These are phyloP conservation scores for Rosa multiflora DNA, from an alignment of 306 rosid genomes.

Conservation along the genomic window DNA sequence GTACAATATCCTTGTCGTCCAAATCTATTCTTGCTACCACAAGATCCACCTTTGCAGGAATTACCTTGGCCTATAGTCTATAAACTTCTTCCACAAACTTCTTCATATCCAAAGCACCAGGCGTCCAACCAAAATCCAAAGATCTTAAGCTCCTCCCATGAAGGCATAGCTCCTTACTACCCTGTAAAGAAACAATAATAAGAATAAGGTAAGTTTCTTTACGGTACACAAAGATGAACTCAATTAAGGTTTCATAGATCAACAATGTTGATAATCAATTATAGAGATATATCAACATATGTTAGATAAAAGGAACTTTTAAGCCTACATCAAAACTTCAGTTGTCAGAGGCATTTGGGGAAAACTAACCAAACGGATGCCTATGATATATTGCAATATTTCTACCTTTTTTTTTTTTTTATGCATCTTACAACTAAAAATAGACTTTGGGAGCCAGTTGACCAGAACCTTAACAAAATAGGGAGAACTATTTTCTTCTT, in stretches of 20 bases:
- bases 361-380: neutral
- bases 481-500: neutral
- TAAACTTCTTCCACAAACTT: too few species aligned
- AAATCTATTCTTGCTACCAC: too few species aligned
- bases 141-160: too few species aligned
- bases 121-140: too few species aligned
- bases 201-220: neutral
- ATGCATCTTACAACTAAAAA: neutral
- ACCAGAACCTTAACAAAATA: neutral
- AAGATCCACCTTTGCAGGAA: neutral
- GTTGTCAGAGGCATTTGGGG: neutral
- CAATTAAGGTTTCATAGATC: neutral
- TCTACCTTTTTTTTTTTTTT: too few species aligned
- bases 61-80: too few species aligned
- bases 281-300: neutral
- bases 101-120: too few species aligned
- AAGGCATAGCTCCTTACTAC: neutral
- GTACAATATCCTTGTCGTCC: neutral
- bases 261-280: neutral
- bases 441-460: neutral
- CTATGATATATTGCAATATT: neutral
- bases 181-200: neutral
- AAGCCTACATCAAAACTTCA: neutral
- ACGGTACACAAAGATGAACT: neutral
- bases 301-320: neutral